These are phyloP conservation scores for Oryza rufipogon DNA, from an alignment of 176 grass and related monocot species.

Conservation along the genomic window DNA sequence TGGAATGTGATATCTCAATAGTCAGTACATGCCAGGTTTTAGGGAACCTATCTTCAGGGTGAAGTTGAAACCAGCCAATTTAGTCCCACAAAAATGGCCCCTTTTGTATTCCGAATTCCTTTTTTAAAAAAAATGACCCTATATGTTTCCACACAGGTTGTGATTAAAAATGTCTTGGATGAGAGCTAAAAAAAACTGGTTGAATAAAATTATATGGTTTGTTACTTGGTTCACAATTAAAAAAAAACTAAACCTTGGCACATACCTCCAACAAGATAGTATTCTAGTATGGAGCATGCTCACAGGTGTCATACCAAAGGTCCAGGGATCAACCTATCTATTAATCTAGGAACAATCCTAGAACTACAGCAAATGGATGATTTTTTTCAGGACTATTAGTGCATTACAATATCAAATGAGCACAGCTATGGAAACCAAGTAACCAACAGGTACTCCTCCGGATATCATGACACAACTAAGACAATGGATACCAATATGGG, in stretches of 20 bases:
- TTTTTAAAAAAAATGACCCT: neutral
- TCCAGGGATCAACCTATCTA: neutral
- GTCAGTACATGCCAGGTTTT: neutral
- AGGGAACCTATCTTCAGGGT: neutral
- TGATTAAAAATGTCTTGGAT: neutral
- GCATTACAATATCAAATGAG: neutral
- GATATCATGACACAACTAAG: slow-evolving; percentile 1
- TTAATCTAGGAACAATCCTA: neutral
- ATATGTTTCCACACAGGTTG: neutral
- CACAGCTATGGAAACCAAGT: neutral
- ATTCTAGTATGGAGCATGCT: neutral
- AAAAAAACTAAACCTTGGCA: neutral
- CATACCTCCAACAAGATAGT: neutral
- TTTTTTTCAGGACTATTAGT: neutral
- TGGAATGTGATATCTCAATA: neutral
- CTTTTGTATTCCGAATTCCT: neutral
- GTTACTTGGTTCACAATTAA: neutral
- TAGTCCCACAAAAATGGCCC: neutral
- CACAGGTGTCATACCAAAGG: neutral
- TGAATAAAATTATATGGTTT: neutral
- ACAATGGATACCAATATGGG: neutral
- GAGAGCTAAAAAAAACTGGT: neutral
- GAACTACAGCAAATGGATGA: neutral
- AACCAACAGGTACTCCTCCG: neutral
- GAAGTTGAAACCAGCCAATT: neutral